Conservation (phyloP, 495 filamentous ascomycete genomes). For the Lindgomyces ingoldianus region DNA sequence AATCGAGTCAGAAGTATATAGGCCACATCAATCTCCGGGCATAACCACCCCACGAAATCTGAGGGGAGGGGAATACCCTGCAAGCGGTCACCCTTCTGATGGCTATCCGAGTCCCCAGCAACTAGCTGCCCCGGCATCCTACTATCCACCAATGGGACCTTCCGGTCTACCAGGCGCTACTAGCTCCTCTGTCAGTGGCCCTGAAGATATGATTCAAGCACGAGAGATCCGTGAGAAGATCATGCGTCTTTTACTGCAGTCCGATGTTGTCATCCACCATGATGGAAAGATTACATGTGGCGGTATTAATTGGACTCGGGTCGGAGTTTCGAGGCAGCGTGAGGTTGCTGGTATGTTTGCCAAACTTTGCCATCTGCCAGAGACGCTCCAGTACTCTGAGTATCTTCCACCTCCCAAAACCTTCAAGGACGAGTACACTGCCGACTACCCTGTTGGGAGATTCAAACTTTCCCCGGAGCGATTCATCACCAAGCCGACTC, state of each 20-base stretch:
- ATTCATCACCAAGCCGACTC: neutral
- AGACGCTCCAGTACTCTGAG: slow-evolving; percentile 13
- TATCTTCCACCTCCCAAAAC: slow-evolving; percentile 20
- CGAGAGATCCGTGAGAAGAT: slow-evolving; percentile 11
- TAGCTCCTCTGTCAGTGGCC: neutral
- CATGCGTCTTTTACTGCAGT: slow-evolving; percentile 16
- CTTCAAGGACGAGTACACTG: slow-evolving; percentile 12
- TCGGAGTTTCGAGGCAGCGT: slow-evolving; percentile 6
- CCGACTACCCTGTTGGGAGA: slow-evolving; percentile 4
- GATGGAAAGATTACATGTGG: slow-evolving; percentile 9
- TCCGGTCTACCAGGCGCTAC: no score
- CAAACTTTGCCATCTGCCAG: slow-evolving; percentile 20
- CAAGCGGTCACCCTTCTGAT: no score
- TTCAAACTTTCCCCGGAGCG: slow-evolving; percentile 21
- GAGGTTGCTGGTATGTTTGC: slow-evolving; percentile 13
- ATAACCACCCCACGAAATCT: no score
- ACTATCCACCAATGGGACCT: no score
- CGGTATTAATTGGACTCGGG: slow-evolving; percentile 14
- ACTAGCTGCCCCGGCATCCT: no score
- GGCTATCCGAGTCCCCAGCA: no score
- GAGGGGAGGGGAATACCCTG: no score
- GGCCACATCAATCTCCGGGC: no score
- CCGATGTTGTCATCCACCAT: slow-evolving; percentile 11
- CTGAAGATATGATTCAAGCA: slow-evolving; percentile 11
- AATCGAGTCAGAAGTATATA: neutral